These are phyloP conservation scores for Eucalyptus marginata DNA, from an alignment of 345 rosid genomes.

Conservation along the genomic window DNA sequence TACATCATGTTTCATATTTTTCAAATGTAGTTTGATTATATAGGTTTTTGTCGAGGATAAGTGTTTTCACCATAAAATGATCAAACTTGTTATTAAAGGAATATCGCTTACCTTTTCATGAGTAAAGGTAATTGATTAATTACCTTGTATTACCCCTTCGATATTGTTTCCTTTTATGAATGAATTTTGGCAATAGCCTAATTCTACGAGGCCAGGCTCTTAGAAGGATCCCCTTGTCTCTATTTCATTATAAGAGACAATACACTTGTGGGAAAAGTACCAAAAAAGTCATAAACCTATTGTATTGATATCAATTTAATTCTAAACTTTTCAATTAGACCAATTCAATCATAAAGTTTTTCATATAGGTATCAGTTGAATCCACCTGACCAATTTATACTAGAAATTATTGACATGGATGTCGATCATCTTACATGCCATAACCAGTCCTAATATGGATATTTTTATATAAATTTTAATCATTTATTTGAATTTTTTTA, in stretches of 20 bases:
- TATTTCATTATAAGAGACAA: neutral
- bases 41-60: neutral
- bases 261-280: neutral
- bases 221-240: neutral
- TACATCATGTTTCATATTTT: neutral
- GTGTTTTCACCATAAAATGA: neutral
- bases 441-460: no score
- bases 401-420: no score
- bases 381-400: fast-evolving
- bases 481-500: fast-evolving
- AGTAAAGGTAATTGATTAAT: neutral
- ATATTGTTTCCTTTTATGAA: neutral
- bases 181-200: neutral
- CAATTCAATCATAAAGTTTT: fast-evolving
- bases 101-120: neutral
- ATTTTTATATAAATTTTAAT: no score
- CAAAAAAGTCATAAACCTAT: no score
- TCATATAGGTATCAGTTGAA: no score
- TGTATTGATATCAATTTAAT: no score
- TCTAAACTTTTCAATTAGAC: no score
- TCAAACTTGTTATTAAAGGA: neutral
- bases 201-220: neutral
- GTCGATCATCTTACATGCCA: fast-evolving
- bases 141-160: neutral
- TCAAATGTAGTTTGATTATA: neutral